Evolutionary conservation across 176 grass and related monocot species (phyloP).

Genomic region (Oryza australiensis): DNA sequence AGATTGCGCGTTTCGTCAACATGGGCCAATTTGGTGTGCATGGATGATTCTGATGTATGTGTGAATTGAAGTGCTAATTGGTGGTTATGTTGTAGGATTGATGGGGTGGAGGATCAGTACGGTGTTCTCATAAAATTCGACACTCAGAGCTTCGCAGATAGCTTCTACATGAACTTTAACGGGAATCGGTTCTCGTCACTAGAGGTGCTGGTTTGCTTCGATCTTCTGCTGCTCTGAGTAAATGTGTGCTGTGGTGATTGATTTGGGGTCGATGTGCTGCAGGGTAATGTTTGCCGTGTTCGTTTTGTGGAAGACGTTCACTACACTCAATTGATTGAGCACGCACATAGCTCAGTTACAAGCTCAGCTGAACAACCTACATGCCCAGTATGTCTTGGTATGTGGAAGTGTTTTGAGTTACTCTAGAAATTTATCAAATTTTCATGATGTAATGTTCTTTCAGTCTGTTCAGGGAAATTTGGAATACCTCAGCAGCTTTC

Average conservation of each 20-base stretch:
- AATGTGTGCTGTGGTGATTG: conserved; percentile 21
- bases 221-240: background rate
- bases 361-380: conserved; percentile 73
- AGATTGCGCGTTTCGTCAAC: background rate
- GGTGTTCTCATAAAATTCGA: conserved; percentile 85
- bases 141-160: conserved; percentile 67
- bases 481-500: conserved; percentile 6
- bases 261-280: conserved; percentile 39
- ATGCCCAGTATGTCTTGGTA: conserved; percentile 79
- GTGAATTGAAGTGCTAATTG: conserved; percentile 3
- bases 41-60: background rate
- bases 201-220: conserved; percentile 52
- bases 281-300: conserved; percentile 68
- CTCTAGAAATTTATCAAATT: background rate
- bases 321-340: conserved; percentile 79
- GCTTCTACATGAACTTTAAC: conserved; percentile 80
- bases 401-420: conserved; percentile 28
- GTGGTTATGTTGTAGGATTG: conserved; percentile 51
- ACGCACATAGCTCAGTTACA: conserved; percentile 51
- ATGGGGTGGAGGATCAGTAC: conserved; percentile 80
- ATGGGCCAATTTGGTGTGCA: background rate
- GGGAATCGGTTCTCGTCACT: conserved; percentile 78
- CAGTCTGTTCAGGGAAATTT: background rate
- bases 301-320: conserved; percentile 77
- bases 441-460: background rate